A percentile compares a stretch with the other conserved stretches of the same genome.
Conservation (phyloP, 1,284 basidiomycete genomes). For the Trametes versicolor region DNA sequence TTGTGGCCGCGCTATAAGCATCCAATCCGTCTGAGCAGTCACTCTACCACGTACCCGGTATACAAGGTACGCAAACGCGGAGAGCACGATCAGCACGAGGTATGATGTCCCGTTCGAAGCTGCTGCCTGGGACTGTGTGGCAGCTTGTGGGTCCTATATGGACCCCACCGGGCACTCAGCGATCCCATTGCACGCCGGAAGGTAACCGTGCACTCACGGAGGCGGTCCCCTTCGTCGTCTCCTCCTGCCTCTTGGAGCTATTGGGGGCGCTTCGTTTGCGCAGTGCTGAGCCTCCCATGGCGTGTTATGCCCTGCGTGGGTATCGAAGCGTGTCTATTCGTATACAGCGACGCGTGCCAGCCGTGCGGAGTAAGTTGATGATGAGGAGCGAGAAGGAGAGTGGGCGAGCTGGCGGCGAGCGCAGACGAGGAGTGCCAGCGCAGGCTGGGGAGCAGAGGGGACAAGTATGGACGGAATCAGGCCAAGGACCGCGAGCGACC, state of each 20-base stretch:
- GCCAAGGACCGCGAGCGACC: constrained; percentile 16
- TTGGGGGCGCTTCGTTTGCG: constrained; percentile 14
- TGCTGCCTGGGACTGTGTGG: background rate
- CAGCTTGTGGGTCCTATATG: background rate
- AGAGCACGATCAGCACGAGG: constrained; percentile 30
- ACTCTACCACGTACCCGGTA: constrained; percentile 24
- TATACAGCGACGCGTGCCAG: constrained; percentile 26
- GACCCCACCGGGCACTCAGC: background rate
- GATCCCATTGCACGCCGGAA: background rate
- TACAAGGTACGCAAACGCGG: constrained; percentile 24
- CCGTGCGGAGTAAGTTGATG: constrained; percentile 12
- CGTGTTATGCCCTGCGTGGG: constrained; percentile 8
- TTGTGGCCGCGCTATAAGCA: constrained; percentile 14
- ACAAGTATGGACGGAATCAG: background rate
- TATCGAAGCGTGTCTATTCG: constrained; percentile 3
- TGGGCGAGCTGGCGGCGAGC: background rate
- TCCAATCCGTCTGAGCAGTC: background rate
- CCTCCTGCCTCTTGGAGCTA: background rate
- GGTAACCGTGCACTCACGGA: background rate
- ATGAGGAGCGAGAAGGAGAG: background rate
- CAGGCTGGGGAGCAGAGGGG: background rate
- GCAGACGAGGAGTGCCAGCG: constrained; percentile 13
- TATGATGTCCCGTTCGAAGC: constrained; percentile 21
- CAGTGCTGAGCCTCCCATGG: constrained; percentile 16
- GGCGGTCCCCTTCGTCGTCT: background rate